Base-by-base conservation (phyloP, 2,329 filamentous ascomycete genomes). In the Trichoderma sp. region DNA sequence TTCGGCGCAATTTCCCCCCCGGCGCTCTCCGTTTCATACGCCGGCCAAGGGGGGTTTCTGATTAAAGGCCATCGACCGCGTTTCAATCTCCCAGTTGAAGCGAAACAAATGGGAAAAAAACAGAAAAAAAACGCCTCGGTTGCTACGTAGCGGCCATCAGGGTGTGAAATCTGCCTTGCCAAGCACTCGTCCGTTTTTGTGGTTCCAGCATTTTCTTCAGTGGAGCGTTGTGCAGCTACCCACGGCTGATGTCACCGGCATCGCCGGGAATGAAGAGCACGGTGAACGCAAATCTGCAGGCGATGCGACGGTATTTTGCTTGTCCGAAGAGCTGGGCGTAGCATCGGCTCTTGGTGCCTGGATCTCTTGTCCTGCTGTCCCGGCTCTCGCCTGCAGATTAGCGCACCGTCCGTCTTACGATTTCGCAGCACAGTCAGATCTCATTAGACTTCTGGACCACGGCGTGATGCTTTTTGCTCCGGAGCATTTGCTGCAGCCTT, bases 81-180 rank as follows among this genome's bases (percentile, higher is more conserved):
- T 65, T 57, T 65, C 52, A 57, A 48, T 64, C 29, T 48, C 35
- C 19, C 27, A 54, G 39, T 32, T 39, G 60, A 39, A 42, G 50
- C 48, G 48, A 37, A 50, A 52, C n/a, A 61, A 37, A 10, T 10
- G n/a, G n/a, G n/a, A n/a, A 17, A 60, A 50, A 9, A 19, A 12
- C 13, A 15, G 27, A 7, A 15, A 19, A 48, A 56, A 35, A 45
- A 57, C 63, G 63, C 63, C 63, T 65, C 52, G 63, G 50, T 53
- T 57, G 42, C 42, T 48, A 65, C 25, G 52, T 53, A 65, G 54
- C 63, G 45, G 63, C 17, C 63, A 65, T 65, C 63, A 42, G 63
- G 63, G 63, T 65, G 39, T 22, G n/a, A 48, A 67, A 52, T 67
- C 56, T 67, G 64, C 56, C 64, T 67, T 67, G 64, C 53, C 35